Percentiles rank a stretch among this genome's conserved stretches.
phyloP scores from a whole-genome alignment of 345 rosid genomes.

The Linum usitatissimum region DNA sequence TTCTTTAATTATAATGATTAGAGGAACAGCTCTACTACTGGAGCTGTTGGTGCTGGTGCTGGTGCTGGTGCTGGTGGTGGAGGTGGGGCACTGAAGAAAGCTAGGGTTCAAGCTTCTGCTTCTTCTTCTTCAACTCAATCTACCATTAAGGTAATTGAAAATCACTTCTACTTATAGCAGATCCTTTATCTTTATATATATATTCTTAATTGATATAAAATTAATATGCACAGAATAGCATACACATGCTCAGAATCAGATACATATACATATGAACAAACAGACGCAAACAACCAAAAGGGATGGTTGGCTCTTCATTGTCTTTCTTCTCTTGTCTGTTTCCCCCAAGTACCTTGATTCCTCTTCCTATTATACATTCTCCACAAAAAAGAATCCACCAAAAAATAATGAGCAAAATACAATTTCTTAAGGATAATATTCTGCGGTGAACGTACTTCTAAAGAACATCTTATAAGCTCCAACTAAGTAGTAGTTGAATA shows the following conservation, averaged over 20 bases:
- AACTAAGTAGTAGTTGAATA: no score
- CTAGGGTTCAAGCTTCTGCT: neutral
- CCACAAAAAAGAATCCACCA: no score
- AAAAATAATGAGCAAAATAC: no score
- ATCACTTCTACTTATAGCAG: no score
- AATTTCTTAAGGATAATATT: no score
- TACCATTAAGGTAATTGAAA: neutral
- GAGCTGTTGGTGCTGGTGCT: no score
- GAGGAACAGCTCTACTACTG: neutral
- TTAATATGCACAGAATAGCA: neutral
- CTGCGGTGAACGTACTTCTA: no score
- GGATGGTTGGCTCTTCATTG: neutral
- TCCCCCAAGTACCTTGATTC: neutral
- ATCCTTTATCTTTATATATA: no score
- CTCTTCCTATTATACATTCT: neutral
- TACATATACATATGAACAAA: neutral
- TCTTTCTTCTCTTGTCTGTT: neutral
- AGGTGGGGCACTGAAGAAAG: neutral
- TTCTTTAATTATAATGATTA: no score
- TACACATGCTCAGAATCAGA: neutral
- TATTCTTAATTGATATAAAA: no score
- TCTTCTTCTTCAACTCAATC: neutral
- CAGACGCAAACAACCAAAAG: neutral
- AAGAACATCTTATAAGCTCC: no score
- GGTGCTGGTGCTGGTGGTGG: neutral